Evolutionary conservation across 805 yeast species (phyloP), one percentile per base, ranked within the genome.

Genomic region (Ascoidea tarda): DNA sequence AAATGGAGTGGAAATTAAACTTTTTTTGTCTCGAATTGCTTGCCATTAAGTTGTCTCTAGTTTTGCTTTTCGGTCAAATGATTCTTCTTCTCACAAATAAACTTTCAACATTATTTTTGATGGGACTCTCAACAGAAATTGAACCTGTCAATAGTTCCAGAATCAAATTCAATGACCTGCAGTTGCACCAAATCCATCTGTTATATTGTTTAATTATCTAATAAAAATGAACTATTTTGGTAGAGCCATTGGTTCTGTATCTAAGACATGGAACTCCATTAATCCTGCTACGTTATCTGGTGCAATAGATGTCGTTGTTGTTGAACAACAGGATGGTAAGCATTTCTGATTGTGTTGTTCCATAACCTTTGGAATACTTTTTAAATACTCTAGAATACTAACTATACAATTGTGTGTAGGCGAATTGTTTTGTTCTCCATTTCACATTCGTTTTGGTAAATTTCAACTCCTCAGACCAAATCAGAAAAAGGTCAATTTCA

Each of bases 401-500:
- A 10, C 14, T 38, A 10, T 38, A 1, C 4, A 38, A 10, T 38
- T 10, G 8, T 38, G 8, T 38, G 14, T 10, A 38, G 81, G 84
- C 1, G 76, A 84, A 32, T 68, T 85, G 45, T 84, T 86, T 51
- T 90, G 98, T 61, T 87, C 96, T 6, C 99, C 99, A 5, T 93
- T 95, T 75, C 99, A 93, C 67, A 88, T 93, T 45, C 73, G 99
- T 53, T 93, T 93, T 69, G 99, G 99, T 31, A 90, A 88, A 69
- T 87, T 93, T 67, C 95, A 90, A 60, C 75, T 93, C 57, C 72
- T 93, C 55, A 80, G 95, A 62, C 99, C 99, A 12, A 86, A 95
- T 16, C 96, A 93, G 66, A 93, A 91, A 72, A 90, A 87, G 64
- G 95, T 91, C 52, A 95, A 85, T 53, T 82, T 93, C 58, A 76